Conservation (phyloP, 805 yeast genomes). For the Wickerhamiella vanderwaltii region DNA sequence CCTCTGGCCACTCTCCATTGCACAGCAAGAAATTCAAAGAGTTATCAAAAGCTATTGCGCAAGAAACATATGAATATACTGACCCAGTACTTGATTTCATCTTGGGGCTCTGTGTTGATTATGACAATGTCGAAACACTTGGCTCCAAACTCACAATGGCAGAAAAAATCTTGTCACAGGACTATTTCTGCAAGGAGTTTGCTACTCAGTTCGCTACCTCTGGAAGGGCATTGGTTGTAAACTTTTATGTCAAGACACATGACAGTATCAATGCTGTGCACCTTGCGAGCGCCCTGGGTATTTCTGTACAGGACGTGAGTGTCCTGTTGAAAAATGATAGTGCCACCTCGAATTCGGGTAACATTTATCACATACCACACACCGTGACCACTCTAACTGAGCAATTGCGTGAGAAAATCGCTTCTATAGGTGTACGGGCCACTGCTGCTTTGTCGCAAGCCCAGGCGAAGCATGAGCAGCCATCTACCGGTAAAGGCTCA, state of each 20-base stretch:
- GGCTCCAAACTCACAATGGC: slow-evolving; percentile 38
- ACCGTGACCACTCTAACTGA: background rate
- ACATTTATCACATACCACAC: background rate
- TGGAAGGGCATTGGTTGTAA: slow-evolving; percentile 41
- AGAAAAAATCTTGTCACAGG: slow-evolving; percentile 37
- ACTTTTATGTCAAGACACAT: slow-evolving; percentile 44
- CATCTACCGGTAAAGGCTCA: too few species aligned
- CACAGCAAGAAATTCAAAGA: slow-evolving; percentile 48
- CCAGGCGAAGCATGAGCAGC: slow-evolving; percentile 1
- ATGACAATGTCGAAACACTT: slow-evolving; percentile 41
- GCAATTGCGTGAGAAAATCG: background rate
- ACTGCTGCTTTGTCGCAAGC: slow-evolving; percentile 2
- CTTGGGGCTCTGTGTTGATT: slow-evolving; percentile 43
- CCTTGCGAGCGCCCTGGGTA: slow-evolving; percentile 35
- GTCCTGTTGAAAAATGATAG: slow-evolving; percentile 35
- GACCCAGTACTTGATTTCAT: slow-evolving; percentile 54
- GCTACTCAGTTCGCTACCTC: slow-evolving; percentile 34
- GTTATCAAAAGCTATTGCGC: slow-evolving; percentile 43
- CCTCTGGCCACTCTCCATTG: slow-evolving; percentile 22
- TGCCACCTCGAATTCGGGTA: background rate
- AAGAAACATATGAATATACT: slow-evolving; percentile 50
- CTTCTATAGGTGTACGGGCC: background rate
- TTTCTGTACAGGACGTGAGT: slow-evolving; percentile 37
- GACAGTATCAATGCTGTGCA: slow-evolving; percentile 36
- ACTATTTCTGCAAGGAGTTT: slow-evolving; percentile 41